Base-by-base conservation (phyloP, 2,329 filamentous ascomycete genomes). In the Passalora sequoiae region DNA sequence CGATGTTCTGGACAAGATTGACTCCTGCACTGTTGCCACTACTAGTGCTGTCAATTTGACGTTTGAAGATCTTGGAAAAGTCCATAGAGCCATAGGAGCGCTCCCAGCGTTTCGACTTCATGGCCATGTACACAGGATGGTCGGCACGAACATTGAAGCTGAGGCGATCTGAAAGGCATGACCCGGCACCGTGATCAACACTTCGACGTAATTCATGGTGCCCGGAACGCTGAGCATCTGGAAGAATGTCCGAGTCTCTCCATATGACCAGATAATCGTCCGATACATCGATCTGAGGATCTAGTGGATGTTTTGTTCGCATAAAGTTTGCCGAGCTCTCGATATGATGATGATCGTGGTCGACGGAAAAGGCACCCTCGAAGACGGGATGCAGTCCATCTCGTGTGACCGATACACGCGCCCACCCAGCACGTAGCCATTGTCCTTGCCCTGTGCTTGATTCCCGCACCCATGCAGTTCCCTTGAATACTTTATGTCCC, bases 241-340 rank as follows among this genome's bases (percentile, higher is more conserved):
- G 57, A 30, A 58, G 55, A 59, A 96, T 80, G 64, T 98, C 92
- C 20, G 89, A 94, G 61, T 97, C 89, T 53, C 89, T 80, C 76
- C 87, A 97, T 1, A 96, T 76, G 25, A 96, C 75, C 89, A 98
- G 92, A 60, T 79, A 84, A 49, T 94, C 86, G 22, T 81, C 76
- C 4, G 70, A 73, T 20, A 60, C 52, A 10, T 76, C 68, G 6
- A 86, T 63, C 19, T 76, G 70, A 2, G 89, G 86, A 62, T 98
- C 92, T 32, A 81, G 69, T 16, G 69, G 64, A 49, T 87, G 79
- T 60, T 78, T 83, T 33, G 86, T 89, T 53, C 78, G 74, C 61
- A 78, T 74, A 61, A 92, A 98, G 49, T 81, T 83, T 20, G 76
- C 76, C 50, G 77, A 78, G 20, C 87, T 80, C 60, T 94, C 84